Evolutionary conservation across 495 filamentous ascomycete species (phyloP).

Genomic region (Tuber melanosporum): DNA sequence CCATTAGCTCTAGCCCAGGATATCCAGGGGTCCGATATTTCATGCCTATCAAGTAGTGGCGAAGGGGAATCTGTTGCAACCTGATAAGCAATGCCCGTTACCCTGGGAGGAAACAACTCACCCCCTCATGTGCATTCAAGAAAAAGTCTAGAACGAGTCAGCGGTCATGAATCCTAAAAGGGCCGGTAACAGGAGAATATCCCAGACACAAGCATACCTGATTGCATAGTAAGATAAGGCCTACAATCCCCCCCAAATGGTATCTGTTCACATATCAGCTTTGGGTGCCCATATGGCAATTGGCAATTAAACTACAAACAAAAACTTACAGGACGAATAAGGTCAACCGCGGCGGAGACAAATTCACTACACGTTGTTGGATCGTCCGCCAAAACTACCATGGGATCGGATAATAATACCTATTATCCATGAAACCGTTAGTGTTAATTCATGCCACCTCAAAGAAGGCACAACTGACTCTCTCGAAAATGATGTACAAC

Average conservation of each 20-base stretch:
- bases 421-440: slow-evolving; percentile 4
- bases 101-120: slow-evolving; percentile 19
- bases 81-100: not conserved
- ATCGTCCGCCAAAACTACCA: slow-evolving; percentile 41
- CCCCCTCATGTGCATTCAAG: slow-evolving; percentile 37
- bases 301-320: slow-evolving; percentile 6
- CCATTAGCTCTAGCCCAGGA: not conserved
- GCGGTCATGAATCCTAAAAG: not conserved
- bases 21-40: not conserved
- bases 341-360: slow-evolving; percentile 37
- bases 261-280: slow-evolving; percentile 34
- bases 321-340: slow-evolving; percentile 37
- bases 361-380: slow-evolving; percentile 40
- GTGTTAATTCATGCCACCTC: not conserved
- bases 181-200: not conserved
- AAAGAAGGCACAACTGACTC: slow-evolving; percentile 26
- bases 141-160: slow-evolving; percentile 31
- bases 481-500: slow-evolving; percentile 41
- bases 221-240: slow-evolving; percentile 42
- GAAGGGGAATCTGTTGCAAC: slow-evolving; percentile 37
- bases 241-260: slow-evolving; percentile 40
- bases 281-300: not conserved
- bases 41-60: slow-evolving; percentile 38
- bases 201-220: slow-evolving; percentile 16
- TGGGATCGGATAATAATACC: slow-evolving; percentile 40